Evolutionary conservation across 176 grass and related monocot species (phyloP).

Genomic region (Paspalum notatum): DNA sequence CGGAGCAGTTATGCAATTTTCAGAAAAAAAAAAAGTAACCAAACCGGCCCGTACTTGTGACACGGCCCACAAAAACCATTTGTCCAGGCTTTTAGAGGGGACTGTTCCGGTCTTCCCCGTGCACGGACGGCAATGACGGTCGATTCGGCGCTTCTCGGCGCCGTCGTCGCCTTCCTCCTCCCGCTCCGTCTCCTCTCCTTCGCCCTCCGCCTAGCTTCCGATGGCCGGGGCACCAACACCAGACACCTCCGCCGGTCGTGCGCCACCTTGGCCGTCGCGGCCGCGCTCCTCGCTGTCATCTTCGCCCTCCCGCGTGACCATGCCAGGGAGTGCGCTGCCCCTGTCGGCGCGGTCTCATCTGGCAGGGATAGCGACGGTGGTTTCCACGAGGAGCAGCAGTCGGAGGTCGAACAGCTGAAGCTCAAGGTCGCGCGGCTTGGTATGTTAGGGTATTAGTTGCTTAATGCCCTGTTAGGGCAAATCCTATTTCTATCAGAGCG

Average conservation of each 20-base stretch:
- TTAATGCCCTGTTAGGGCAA: neutral
- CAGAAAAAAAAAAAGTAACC: too few species aligned
- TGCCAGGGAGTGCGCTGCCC: constrained; percentile 24
- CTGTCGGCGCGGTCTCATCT: neutral
- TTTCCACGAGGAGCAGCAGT: constrained; percentile 5
- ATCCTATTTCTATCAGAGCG: neutral
- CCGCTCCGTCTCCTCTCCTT: constrained; percentile 54
- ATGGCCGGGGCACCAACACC: neutral
- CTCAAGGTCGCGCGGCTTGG: constrained; percentile 44
- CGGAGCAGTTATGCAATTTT: too few species aligned
- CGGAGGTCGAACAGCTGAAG: constrained; percentile 55
- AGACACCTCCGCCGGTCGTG: constrained; percentile 32
- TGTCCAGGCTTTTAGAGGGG: neutral
- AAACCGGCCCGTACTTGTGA: too few species aligned
- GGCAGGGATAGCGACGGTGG: neutral
- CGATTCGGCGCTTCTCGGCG: constrained; percentile 49
- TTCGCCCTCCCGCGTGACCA: constrained; percentile 43
- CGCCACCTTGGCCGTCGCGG: constrained; percentile 34
- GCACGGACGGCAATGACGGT: constrained; percentile 32
- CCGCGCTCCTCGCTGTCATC: constrained; percentile 46
- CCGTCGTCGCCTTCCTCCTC: constrained; percentile 49
- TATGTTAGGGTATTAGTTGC: constrained; percentile 29
- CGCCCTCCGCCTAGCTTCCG: constrained; percentile 21
- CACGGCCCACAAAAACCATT: too few species aligned
- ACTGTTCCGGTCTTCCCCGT: neutral